Conservation (phyloP, 140 eudicot species). For the Erigeron philadelphicus region DNA sequence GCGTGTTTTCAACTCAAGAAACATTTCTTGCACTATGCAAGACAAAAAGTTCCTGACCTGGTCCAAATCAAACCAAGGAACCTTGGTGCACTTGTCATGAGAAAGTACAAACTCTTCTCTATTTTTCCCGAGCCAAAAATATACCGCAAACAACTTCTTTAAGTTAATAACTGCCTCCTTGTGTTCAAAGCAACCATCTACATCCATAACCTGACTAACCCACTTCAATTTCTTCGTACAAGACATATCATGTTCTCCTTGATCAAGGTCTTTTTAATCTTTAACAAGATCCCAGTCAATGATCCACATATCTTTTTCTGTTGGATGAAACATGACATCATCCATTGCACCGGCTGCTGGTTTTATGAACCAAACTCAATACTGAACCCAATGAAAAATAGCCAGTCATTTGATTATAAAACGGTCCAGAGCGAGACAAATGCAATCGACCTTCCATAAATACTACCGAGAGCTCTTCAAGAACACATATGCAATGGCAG, state of each 20-base stretch:
- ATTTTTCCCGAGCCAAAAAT: conserved; percentile 9
- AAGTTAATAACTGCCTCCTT: neutral
- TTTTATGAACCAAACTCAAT: conserved; percentile 20
- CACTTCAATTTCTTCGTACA: conserved; percentile 19
- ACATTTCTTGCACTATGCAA: conserved; percentile 14
- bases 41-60: conserved; percentile 14
- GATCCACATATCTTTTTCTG: conserved; percentile 11
- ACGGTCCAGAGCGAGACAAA: neutral
- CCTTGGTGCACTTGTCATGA: conserved; percentile 13
- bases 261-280: conserved; percentile 20
- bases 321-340: conserved; percentile 10
- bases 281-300: conserved; percentile 9
- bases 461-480: conserved; percentile 13
- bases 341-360: conserved; percentile 7
- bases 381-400: neutral
- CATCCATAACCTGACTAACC: conserved; percentile 6
- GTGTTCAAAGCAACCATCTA: neutral
- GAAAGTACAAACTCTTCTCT: neutral
- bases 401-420: neutral
- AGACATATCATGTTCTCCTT: conserved; percentile 6
- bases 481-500: conserved; percentile 13
- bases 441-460: neutral
- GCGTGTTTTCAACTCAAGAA: conserved; percentile 11
- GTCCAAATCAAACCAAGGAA: conserved; percentile 9
- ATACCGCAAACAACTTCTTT: conserved; percentile 12